Evolutionary conservation across 345 rosid species (phyloP), one percentile per base, ranked within the genome.

Genomic region (Salix brachista): DNA sequence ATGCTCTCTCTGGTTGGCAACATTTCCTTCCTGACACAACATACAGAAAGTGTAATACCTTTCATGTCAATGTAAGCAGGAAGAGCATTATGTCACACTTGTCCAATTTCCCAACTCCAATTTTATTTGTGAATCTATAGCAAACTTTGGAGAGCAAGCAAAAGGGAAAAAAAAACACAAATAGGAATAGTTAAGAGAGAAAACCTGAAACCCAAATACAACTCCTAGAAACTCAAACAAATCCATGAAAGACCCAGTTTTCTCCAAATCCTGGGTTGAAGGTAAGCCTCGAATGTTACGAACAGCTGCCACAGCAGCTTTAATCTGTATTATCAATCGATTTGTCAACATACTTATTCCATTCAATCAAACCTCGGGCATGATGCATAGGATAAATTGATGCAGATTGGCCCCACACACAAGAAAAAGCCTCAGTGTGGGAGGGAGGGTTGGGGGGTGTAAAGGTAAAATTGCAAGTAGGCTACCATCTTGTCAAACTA

Each of bases 1-100:
- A 89, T 95, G 96, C 86, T 95, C 99, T 87, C 97, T 89, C 82
- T 95, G 99, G 78, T 95, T 95, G 72, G 94, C 86, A 37, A 90
- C 91, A 87, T 89, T 95, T 79, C 97, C 99, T 82, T 84, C 80
- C 99, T 95, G 91, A 67, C 37, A 44, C 26, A 75, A 32, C 32
- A 67, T 12, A 67, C 30, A 84, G 16, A 71, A 44, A 70, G 30
- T 41, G 72, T 66, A 61, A 26, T 67, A 32, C 69, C 64, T 39
- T 70, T 79, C 44, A 69, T 34, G 16, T 50, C 34, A 48, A 28
- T 16, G 4, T 26, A 21, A 30, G 52, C 37, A 54, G 52, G 50
- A 28, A 28, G 71, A 46, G 17, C 52, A 46, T 65, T 7, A 23
- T 26, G 5, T 21, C 61, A 68, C 16, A n/a, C 54, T 21, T 17